Percentiles rank a stretch among this genome's conserved stretches.
Conservation (phyloP, 768 basidiomycete genomes). For the Cystobasidiopsis lactophilus region DNA sequence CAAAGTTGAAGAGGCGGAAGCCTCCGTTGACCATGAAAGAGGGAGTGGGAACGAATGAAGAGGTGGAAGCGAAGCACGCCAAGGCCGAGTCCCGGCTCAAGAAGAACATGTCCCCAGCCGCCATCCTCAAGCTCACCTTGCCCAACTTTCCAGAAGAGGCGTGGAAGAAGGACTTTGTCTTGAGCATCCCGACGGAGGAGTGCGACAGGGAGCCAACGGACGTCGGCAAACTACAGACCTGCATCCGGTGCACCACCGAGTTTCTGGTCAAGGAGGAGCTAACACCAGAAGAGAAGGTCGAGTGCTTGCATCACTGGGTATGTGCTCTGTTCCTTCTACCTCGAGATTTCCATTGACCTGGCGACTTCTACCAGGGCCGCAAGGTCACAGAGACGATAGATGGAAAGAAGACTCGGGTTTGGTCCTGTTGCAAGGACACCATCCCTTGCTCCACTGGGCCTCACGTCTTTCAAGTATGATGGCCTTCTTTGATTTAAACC, state of each 20-base stretch:
- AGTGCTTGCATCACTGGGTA: too few species aligned
- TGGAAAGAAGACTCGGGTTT: slow-evolving; percentile 33
- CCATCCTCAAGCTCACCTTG: slow-evolving; percentile 1
- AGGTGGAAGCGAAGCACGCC: slow-evolving; percentile 18
- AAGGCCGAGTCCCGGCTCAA: slow-evolving; percentile 17
- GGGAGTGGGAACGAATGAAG: slow-evolving; percentile 23
- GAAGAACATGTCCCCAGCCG: neutral
- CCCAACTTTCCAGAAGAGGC: neutral
- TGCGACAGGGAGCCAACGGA: slow-evolving; percentile 12
- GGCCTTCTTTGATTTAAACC: neutral
- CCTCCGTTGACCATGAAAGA: slow-evolving; percentile 31
- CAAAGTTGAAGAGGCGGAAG: slow-evolving; percentile 34
- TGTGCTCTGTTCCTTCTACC: too few species aligned
- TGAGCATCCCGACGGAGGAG: slow-evolving; percentile 34
- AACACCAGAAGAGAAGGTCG: too few species aligned
- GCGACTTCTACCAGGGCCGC: slow-evolving; percentile 27
- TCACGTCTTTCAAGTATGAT: slow-evolving; percentile 53
- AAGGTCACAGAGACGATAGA: slow-evolving; percentile 37
- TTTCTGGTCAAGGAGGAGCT: too few species aligned
- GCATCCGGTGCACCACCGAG: too few species aligned
- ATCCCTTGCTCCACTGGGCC: slow-evolving; percentile 48
- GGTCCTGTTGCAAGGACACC: slow-evolving; percentile 51
- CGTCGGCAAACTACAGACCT: too few species aligned
- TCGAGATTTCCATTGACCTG: too few species aligned
- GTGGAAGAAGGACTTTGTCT: slow-evolving; percentile 22